Evolutionary conservation across 768 basidiomycete genomes (phyloP).

Genomic region (Lactarius akahatsu): DNA sequence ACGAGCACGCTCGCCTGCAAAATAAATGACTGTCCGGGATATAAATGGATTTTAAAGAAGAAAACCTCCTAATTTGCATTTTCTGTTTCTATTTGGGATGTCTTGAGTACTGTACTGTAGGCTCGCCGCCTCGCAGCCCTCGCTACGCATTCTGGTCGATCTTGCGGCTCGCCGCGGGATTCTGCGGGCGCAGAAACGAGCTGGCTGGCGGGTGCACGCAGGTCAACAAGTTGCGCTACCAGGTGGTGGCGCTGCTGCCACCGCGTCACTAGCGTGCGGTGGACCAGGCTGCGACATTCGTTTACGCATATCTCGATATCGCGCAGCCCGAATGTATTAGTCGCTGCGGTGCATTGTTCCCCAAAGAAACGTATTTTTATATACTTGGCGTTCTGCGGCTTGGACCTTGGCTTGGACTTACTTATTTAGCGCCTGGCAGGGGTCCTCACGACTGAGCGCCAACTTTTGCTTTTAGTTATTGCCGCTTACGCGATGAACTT

Average conservation of each 20-base stretch:
- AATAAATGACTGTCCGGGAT: too few species aligned
- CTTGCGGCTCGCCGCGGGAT: slow-evolving; percentile 50
- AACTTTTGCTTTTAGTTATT: slow-evolving; percentile 34
- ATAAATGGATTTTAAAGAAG: too few species aligned
- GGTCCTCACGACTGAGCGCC: slow-evolving; percentile 32
- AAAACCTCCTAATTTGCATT: too few species aligned
- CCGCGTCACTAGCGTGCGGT: slow-evolving; percentile 20
- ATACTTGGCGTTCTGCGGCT: neutral
- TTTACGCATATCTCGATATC: slow-evolving; percentile 50
- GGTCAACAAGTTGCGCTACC: slow-evolving; percentile 44
- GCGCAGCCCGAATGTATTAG: slow-evolving; percentile 54
- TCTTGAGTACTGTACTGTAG: too few species aligned
- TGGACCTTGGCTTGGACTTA: slow-evolving; percentile 23
- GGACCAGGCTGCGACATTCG: slow-evolving; percentile 56
- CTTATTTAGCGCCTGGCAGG: slow-evolving; percentile 46
- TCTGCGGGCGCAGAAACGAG: too few species aligned
- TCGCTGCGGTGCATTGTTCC: slow-evolving; percentile 47
- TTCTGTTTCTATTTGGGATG: too few species aligned
- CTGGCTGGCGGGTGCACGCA: slow-evolving; percentile 55
- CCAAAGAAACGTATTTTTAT: neutral
- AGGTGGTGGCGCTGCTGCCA: neutral
- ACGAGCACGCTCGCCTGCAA: too few species aligned
- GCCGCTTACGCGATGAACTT: neutral
- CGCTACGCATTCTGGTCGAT: slow-evolving; percentile 67
- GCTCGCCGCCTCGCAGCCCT: slow-evolving; percentile 44